Base-by-base conservation (phyloP, 306 rosid genomes). In the Fragaria iinumae region DNA sequence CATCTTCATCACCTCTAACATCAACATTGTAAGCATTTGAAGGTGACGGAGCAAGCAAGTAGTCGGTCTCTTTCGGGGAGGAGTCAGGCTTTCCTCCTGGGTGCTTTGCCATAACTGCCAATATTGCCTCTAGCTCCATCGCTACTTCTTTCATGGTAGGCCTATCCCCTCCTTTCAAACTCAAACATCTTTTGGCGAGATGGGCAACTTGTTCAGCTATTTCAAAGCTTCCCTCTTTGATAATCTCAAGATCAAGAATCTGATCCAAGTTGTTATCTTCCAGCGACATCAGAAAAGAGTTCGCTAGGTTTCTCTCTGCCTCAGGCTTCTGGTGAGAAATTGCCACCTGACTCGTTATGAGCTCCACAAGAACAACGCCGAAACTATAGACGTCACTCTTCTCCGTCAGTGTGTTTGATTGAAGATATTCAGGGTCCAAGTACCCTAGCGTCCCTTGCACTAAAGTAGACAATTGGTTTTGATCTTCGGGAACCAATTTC, bases 341-440 rank as follows among this genome's bases (percentile, higher is more conserved):
- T 2, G 79, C 67, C 1, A 11, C 25, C 62, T 60, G 62, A 16
- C 84, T 69, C 1, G 80, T 80, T 34, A 80, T 23, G 23, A 80
- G 80, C 80, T 80, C 83, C 2, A 60, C 75, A 3, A 80, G 44
- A n/a, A 80, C 83, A 32, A 80, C 83, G 25, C 80, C 83, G 8
- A 80, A 80, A 23, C 83, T 80, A 34, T 75, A 80, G 0, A 47
- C 52, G 52, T 47, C 52, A 47, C 52, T 47, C 17, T 47, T 47
- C 52, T 47, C 52, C 4, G 52, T 47, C 52, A 47, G 52, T 47
- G 52, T 44, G 48, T 10, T 0, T 44, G 48, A 44, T 32, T 32
- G 34, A 32, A 32, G 34, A 32, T 32, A 32, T 32, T 32, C 34
- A 32, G 34, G 34, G 34, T 32, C 34, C 34, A 32, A 32, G 34